Evolutionary conservation across 2,329 filamentous ascomycete genomes (phyloP).

Genomic region (Fusarium citri): DNA sequence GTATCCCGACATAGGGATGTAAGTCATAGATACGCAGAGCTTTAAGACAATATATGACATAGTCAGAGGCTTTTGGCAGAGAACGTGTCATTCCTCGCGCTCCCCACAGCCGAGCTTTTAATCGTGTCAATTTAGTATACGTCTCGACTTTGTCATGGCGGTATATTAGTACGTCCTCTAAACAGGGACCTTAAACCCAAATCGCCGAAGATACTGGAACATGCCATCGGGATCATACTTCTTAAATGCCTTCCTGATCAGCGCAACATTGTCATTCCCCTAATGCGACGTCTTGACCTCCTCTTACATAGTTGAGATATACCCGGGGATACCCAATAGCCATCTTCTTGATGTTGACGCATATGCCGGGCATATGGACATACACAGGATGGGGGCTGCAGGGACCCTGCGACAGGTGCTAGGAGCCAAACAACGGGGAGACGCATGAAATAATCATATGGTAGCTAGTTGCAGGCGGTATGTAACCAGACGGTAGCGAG

Average conservation of each 20-base stretch:
- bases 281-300: background rate
- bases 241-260: accelerated
- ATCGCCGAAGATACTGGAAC: accelerated
- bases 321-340: background rate
- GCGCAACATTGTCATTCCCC: background rate
- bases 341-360: accelerated
- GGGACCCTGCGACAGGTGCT: no score
- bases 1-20: no score
- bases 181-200: background rate
- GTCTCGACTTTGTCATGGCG: background rate
- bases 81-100: accelerated
- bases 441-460: no score
- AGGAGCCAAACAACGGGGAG: no score
- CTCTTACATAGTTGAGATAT: background rate
- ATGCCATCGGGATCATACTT: accelerated
- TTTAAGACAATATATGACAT: no score
- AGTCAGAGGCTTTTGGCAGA: background rate
- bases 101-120: accelerated
- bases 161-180: accelerated
- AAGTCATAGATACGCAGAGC: accelerated
- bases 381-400: no score
- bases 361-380: no score
- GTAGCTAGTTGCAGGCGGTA: no score
- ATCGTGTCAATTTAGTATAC: background rate
- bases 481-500: no score